A percentile compares a stretch with the other conserved stretches of the same genome.
Evolutionary conservation across 257 asterid species (phyloP).

Genomic region (Solanum chilense): DNA sequence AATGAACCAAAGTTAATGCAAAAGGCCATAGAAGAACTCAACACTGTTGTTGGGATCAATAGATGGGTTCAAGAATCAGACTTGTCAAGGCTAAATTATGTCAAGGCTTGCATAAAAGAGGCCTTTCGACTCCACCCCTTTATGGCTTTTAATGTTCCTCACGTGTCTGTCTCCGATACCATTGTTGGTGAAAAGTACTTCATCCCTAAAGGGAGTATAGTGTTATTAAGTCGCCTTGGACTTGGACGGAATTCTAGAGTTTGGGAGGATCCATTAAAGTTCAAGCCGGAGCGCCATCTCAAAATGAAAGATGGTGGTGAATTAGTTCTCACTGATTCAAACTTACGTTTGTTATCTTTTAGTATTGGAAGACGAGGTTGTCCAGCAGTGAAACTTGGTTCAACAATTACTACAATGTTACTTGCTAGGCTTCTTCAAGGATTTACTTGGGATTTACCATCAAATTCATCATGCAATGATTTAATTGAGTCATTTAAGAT

Average conservation of each 20-base stretch:
- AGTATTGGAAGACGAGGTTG: background rate
- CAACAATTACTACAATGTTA: background rate
- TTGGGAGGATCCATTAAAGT: background rate
- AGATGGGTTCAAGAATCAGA: constrained; percentile 24
- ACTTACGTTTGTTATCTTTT: background rate
- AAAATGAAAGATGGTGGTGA: background rate
- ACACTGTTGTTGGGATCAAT: constrained; percentile 2
- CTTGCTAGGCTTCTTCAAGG: background rate
- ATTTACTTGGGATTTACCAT: background rate
- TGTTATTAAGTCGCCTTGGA: constrained; percentile 1
- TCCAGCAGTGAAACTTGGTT: background rate
- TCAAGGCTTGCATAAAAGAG: constrained; percentile 20
- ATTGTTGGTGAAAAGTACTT: constrained; percentile 13
- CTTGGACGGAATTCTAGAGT: background rate
- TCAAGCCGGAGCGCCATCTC: background rate
- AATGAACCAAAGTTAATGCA: constrained; percentile 9
- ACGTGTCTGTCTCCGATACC: constrained; percentile 2
- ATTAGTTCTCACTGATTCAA: background rate
- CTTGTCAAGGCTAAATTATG: constrained; percentile 9
- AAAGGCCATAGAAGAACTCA: constrained; percentile 4
- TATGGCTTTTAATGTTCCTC: constrained; percentile 13
- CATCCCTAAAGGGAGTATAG: constrained; percentile 22
- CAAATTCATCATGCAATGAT: background rate
- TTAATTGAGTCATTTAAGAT: background rate
- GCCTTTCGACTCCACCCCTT: constrained; percentile 18